Evolutionary conservation across 2,329 filamentous ascomycete species (phyloP), one percentile per base, ranked within the genome.

Genomic region (Arthrobotrys entomopaga): DNA sequence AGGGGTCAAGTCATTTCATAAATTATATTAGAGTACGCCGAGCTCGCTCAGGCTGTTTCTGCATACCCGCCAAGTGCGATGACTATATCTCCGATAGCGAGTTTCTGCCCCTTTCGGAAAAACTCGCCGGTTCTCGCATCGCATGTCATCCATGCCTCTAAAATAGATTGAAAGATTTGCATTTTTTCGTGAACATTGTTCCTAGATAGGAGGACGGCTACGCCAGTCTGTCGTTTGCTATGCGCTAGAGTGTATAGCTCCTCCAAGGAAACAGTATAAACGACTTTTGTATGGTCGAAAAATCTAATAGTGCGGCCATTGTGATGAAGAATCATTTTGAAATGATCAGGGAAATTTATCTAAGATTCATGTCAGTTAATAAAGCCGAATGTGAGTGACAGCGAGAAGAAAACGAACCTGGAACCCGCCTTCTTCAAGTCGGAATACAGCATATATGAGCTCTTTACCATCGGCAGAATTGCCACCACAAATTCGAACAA

Each of bases 331-430:
- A 94, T 89, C 64, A 95, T 87, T 82, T 95, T 95, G 71, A 91
- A 94, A 81, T 95, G 91, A 78, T 95, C 91, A 1, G 91, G 91
- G 81, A 95, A 95, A 82, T 95, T 94, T 82, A 94, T 91, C 87
- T 92, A 77, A 24, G 70, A 63, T 34, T 16, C 49, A 29, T 19
- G 20, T 42, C 24, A 70, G 77, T 81, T 77, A 81, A 79, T 19
- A 40, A 6, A 24, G 20, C 29, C n/a, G 16, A 7, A 64, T 20
- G 38, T 26, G 50, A 65, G 19, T 40, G 22, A 56, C 11, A 15
- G 49, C 0, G 63, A 65, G 11, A 29, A 24, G 48, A 8, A 50
- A 71, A 77, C 82, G 77, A 83, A 89, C 88, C 84, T 91, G 91
- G 77, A 93, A 85, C 78, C 91, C 90, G 1, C 91, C 91, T 80